Base-by-base conservation (phyloP, 257 asterid species). In the Solanum etuberosum region DNA sequence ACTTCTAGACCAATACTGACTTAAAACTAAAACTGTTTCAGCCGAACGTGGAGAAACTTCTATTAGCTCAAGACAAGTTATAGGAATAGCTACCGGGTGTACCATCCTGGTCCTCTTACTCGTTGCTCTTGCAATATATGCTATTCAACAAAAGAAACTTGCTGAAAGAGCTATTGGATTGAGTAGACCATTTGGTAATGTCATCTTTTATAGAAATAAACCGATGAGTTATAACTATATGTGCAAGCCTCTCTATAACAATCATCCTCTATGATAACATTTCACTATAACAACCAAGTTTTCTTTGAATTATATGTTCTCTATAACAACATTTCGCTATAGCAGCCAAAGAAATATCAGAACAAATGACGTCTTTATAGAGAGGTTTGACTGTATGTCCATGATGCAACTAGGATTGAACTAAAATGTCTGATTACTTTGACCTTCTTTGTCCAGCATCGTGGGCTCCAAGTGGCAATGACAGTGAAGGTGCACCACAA, bases 401-500 rank as follows among this genome's bases (percentile, higher is more conserved):
- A 77, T 1, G 72, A 48, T 32, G 63, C 18, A 20, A 27, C 2
- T 71, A 31, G 20, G 12, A 20, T 54, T 61, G 51, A 35, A 8
- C 71, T 85, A 83, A 67, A 37, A 18, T 35, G 81, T 68, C 82
- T 68, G 37, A 68, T 86, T 88, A 84, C 38, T 84, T 89, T 37
- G 70, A 85, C 37, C n/a, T 88, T 88, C 23, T 29, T 43, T 38
- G 37, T 54, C 35, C 87, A 97, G 99, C 94, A 72, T 95, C 98
- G 11, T 97, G 99, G 99, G 96, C 92, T 81, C 94, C 99, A 7
- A 94, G 96, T 57, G 94, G 96, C 7, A 91, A 91, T 27, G 98
- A 96, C 90, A 97, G 99, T 67, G 98, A 98, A 87, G 95, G 98
- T 16, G 99, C 98, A 29, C 99, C 99, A 13, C 99, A 97, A 88